These are phyloP conservation scores for Tuber magnatum DNA, from an alignment of 495 filamentous ascomycete species.

Conservation along the genomic window DNA sequence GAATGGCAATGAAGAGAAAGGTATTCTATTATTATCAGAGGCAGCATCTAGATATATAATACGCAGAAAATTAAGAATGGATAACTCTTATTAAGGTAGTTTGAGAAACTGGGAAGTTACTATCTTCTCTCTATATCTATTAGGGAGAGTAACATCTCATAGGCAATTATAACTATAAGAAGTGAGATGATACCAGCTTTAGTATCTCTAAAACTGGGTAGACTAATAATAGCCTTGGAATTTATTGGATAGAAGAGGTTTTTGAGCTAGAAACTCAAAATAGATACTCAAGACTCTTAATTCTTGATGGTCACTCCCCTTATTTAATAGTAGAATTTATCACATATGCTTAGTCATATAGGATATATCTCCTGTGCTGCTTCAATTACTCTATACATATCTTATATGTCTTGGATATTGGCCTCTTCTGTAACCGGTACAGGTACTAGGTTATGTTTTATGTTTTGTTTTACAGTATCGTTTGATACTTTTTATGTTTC, in stretches of 20 bases:
- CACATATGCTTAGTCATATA: conserved; percentile 8
- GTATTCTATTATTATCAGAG: neutral
- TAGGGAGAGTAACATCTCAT: conserved; percentile 16
- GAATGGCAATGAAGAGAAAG: conserved; percentile 5
- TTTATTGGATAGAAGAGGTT: conserved; percentile 10
- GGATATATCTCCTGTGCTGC: conserved; percentile 16
- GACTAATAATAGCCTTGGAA: conserved; percentile 10
- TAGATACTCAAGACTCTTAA: conserved; percentile 5
- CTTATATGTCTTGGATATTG: conserved; percentile 2
- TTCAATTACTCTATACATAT: conserved; percentile 13
- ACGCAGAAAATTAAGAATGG: conserved; percentile 21
- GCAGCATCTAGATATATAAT: neutral
- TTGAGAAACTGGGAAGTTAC: neutral
- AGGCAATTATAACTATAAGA: conserved; percentile 10
- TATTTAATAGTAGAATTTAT: conserved; percentile 11
- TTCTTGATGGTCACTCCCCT: conserved; percentile 20
- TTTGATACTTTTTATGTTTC: too few species aligned
- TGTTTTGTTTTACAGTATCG: too few species aligned
- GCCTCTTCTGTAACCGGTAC: too few species aligned
- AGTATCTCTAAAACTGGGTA: conserved; percentile 9
- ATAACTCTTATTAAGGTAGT: conserved; percentile 14
- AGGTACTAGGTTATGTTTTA: too few species aligned
- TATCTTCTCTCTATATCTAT: conserved; percentile 13
- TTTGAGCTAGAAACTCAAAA: conserved; percentile 10
- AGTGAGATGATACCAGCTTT: conserved; percentile 19